A percentile compares a stretch with the other conserved stretches of the same genome.
phyloP scores from a whole-genome alignment of 805 yeast genomes.

The Lipomyces yamadae region DNA sequence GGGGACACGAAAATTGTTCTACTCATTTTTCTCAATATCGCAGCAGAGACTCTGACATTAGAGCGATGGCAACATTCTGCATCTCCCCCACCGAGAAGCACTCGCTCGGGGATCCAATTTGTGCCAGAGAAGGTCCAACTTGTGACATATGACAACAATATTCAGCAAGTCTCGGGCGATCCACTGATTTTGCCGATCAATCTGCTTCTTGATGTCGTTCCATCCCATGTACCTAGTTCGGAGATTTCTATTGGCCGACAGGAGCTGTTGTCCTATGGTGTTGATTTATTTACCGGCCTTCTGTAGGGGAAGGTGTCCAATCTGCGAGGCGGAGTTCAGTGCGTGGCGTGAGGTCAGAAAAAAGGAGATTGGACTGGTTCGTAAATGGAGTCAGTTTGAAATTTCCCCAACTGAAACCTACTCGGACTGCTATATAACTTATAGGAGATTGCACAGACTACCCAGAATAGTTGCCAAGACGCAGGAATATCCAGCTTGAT shows the following conservation, averaged over 20 bases:
- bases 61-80: not conserved
- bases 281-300: not conserved
- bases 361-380: no score
- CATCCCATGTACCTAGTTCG: not conserved
- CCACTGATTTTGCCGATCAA: not conserved
- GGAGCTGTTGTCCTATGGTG: not conserved
- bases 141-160: not conserved
- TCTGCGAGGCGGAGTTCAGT: no score
- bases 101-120: not conserved
- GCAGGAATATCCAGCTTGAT: no score
- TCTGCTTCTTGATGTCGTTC: conserved; percentile 3
- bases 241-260: conserved; percentile 1
- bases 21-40: not conserved
- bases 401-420: no score
- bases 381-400: no score
- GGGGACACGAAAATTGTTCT: not conserved
- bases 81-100: not conserved
- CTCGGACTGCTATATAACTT: no score
- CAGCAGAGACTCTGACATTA: not conserved
- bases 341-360: no score
- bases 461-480: no score
- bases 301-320: no score
- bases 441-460: no score
- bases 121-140: not conserved
- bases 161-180: not conserved